phyloP scores from a whole-genome alignment of 129 eudicot species.

The Artemisia annua region DNA sequence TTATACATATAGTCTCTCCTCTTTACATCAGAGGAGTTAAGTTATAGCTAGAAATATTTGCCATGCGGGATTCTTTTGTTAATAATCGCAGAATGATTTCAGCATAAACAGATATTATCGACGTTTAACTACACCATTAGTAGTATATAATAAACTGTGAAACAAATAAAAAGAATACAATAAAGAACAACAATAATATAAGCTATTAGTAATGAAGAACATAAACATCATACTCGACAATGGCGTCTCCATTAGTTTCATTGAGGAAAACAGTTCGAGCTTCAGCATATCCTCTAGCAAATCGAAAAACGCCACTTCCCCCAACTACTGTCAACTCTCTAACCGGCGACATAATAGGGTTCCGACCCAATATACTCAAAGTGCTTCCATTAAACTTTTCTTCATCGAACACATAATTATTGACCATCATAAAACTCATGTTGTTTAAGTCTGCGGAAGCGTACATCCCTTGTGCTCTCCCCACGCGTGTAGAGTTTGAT shows the following conservation, averaged over 20 bases:
- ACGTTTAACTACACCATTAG: no score
- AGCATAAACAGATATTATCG: no score
- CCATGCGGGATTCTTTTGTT: no score
- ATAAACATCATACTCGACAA: slow-evolving; percentile 35
- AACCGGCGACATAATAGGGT: slow-evolving; percentile 26
- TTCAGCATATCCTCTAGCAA: slow-evolving; percentile 40
- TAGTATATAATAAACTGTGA: no score
- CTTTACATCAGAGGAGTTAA: no score
- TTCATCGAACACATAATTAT: slow-evolving; percentile 31
- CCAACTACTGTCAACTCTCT: slow-evolving; percentile 50
- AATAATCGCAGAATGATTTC: no score
- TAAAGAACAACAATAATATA: no score
- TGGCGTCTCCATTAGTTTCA: slow-evolving; percentile 27
- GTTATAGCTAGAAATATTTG: no score
- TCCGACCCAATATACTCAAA: slow-evolving; percentile 46
- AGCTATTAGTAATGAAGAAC: slow-evolving; percentile 28
- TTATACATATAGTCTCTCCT: no score
- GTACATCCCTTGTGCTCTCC: slow-evolving; percentile 45
- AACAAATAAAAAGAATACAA: no score
- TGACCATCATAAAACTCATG: slow-evolving; percentile 36
- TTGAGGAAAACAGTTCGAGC: slow-evolving; percentile 24
- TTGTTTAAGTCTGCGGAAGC: slow-evolving; percentile 36
- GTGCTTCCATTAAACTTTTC: slow-evolving; percentile 44
- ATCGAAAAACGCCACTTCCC: slow-evolving; percentile 43
- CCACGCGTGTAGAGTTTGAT: slow-evolving; percentile 35